Conservation (phyloP, 2,329 filamentous ascomycete species). For the Colletotrichum sp. region DNA sequence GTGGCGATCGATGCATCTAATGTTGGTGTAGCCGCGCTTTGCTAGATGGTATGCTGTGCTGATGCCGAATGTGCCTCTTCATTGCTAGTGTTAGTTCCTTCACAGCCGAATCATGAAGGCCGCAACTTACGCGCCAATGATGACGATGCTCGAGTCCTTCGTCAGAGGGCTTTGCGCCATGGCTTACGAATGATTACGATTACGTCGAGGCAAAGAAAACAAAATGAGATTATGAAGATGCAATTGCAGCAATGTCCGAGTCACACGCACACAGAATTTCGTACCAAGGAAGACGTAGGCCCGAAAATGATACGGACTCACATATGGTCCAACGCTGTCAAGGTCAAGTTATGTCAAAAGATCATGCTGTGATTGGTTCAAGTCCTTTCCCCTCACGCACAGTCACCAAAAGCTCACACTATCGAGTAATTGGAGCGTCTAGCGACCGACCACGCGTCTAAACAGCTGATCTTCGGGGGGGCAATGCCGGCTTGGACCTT, state of each 20-base stretch:
- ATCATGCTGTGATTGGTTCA: neutral
- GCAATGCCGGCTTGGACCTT: constrained; percentile 18
- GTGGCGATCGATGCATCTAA: constrained; percentile 20
- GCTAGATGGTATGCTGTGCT: constrained; percentile 13
- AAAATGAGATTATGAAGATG: neutral
- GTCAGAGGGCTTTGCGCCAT: neutral
- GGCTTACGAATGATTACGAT: neutral
- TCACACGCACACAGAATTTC: neutral
- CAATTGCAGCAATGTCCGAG: neutral
- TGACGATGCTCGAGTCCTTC: constrained; percentile 12
- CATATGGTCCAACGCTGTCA: neutral
- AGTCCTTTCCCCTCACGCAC: neutral
- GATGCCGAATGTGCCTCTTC: constrained; percentile 7
- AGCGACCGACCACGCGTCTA: neutral
- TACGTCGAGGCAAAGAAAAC: neutral
- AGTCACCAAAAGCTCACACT: neutral
- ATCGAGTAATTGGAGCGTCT: neutral
- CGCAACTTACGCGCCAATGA: constrained; percentile 19
- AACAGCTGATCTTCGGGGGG: neutral
- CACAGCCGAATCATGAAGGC: neutral
- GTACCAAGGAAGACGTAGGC: neutral
- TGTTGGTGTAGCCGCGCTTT: constrained; percentile 22
- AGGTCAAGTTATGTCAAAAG: neutral
- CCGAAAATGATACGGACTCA: no score
- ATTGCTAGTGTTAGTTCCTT: neutral